Conservation (phyloP, 164 flowering plant species). For the Hamamelis virginiana region DNA sequence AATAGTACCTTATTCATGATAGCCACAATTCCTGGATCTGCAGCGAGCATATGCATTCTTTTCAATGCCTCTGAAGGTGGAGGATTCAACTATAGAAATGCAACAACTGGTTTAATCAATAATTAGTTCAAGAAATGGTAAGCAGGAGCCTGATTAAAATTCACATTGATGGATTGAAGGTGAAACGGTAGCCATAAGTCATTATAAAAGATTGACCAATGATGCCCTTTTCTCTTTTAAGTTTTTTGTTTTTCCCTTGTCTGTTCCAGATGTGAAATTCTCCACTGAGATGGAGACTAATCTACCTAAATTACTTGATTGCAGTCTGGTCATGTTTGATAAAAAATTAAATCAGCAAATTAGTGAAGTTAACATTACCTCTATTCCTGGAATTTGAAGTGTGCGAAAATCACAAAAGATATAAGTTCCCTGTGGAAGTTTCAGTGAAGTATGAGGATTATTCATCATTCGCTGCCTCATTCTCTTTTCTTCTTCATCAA, state of each 20-base stretch:
- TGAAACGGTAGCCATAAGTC: too few relatives aligned
- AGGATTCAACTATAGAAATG: constrained; percentile 66
- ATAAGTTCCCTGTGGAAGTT: constrained; percentile 82
- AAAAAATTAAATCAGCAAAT: background rate
- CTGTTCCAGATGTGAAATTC: too few relatives aligned
- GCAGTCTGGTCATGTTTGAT: background rate
- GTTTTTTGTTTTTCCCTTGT: too few relatives aligned
- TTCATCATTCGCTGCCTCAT: constrained; percentile 42
- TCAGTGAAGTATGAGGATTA: constrained; percentile 30
- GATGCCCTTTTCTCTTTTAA: too few relatives aligned
- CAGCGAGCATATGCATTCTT: constrained; percentile 94
- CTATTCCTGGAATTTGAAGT: constrained; percentile 79
- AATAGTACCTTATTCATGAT: constrained; percentile 84
- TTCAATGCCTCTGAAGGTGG: constrained; percentile 83
- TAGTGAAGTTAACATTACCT: constrained; percentile 39
- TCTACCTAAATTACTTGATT: background rate
- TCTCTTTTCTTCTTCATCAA: constrained; percentile 89
- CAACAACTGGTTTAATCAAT: background rate
- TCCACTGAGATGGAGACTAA: background rate
- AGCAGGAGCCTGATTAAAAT: too few relatives aligned
- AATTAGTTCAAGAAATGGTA: background rate
- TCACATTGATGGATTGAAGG: too few relatives aligned
- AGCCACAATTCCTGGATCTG: constrained; percentile 96
- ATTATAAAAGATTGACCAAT: too few relatives aligned
- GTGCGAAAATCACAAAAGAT: constrained; percentile 87